Conservation (phyloP, 1,284 basidiomycete species). For the Leccinum ponderosum region DNA sequence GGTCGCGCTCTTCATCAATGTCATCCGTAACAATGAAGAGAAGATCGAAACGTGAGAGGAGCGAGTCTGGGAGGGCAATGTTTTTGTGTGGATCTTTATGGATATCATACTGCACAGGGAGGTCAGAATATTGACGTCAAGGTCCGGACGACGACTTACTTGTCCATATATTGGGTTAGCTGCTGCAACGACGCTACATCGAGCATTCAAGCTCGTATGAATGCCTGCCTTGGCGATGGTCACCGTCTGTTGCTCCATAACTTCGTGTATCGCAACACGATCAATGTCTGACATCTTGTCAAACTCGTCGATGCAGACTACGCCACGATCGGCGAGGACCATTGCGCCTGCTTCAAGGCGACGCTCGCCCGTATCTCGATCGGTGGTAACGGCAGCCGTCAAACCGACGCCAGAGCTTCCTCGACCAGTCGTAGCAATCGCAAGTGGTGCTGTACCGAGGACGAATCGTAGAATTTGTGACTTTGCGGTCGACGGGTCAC, state of each 20-base stretch:
- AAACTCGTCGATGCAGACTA: conserved; percentile 99
- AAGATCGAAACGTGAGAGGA: conserved; percentile 98
- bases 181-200: conserved; percentile 97
- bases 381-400: conserved; percentile 98
- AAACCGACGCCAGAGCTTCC: conserved; percentile 98
- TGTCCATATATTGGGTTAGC: conserved; percentile 99
- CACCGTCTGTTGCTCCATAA: conserved; percentile 99
- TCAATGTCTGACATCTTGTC: conserved; percentile 99
- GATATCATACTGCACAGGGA: conserved; percentile 86
- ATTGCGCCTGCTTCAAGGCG: conserved; percentile 98
- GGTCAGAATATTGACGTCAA: conserved; percentile 1
- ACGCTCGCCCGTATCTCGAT: conserved; percentile 96
- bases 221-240: conserved; percentile 99
- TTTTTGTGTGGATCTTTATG: conserved; percentile 99
- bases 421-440: conserved; percentile 97
- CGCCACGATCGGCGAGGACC: conserved; percentile 99
- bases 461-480: conserved; percentile 97
- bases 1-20: conserved; percentile 93
- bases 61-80: conserved; percentile 96
- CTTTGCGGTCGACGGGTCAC: conserved; percentile 98
- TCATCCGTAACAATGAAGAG: conserved; percentile 99
- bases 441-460: conserved; percentile 93
- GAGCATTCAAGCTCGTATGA: conserved; percentile 96
- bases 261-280: conserved; percentile 99
- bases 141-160: conserved; percentile 44